Evolutionary conservation across 805 yeast species (phyloP).

Genomic region (Yarrowia sp.): DNA sequence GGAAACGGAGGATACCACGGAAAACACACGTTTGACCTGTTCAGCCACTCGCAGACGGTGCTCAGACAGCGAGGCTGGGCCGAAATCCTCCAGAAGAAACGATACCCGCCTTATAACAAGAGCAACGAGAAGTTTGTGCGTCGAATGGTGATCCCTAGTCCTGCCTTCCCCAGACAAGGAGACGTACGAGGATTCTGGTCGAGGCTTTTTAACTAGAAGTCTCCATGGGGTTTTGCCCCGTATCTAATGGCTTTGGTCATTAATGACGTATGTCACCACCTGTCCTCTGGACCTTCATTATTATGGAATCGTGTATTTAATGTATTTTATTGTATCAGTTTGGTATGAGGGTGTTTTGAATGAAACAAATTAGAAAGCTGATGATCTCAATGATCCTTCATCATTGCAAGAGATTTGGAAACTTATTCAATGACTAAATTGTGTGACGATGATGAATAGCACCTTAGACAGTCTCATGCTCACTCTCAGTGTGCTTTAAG

Average conservation of each 20-base stretch:
- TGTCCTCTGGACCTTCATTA: constrained; percentile 1
- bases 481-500: no score
- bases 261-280: no score
- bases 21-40: constrained; percentile 64
- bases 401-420: no score
- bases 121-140: constrained; percentile 12
- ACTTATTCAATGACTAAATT: no score
- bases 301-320: constrained; percentile 6
- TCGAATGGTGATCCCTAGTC: background rate
- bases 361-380: no score
- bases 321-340: background rate
- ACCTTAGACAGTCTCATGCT: no score
- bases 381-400: no score
- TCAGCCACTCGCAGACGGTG: constrained; percentile 74
- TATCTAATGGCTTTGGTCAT: background rate
- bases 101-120: constrained; percentile 67
- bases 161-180: background rate
- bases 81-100: constrained; percentile 61
- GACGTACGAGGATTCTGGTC: constrained; percentile 30
- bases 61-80: constrained; percentile 68
- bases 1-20: constrained; percentile 89
- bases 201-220: background rate
- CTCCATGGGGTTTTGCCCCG: background rate
- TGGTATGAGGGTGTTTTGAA: no score
- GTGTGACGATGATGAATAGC: no score